A percentile compares a stretch with the other conserved stretches of the same genome.
These are phyloP conservation scores for Hypsizygus marmoreus DNA, from an alignment of 768 basidiomycete genomes.

Conservation along the genomic window DNA sequence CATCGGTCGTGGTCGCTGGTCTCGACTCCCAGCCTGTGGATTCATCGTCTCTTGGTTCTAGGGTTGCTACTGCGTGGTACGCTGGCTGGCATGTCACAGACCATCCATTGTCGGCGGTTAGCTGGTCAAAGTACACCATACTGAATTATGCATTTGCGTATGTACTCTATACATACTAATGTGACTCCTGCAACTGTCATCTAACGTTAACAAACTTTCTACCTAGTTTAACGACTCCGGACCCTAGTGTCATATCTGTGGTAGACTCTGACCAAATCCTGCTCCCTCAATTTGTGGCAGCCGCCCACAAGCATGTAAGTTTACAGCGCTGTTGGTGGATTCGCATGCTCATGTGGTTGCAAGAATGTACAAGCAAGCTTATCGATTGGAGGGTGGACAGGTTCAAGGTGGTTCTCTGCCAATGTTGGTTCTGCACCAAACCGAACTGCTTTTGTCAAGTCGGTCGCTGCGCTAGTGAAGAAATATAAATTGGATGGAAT, in stretches of 20 bases:
- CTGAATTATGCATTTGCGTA: conserved; percentile 67
- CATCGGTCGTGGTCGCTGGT: conserved; percentile 4
- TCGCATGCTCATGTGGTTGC: neutral
- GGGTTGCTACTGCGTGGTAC: conserved; percentile 46
- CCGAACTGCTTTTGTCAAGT: conserved; percentile 58
- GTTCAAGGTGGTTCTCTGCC: conserved; percentile 62
- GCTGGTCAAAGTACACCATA: conserved; percentile 54
- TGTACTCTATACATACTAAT: conserved; percentile 26
- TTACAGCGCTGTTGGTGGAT: conserved; percentile 29
- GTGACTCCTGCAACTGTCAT: no score
- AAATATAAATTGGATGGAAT: conserved; percentile 60
- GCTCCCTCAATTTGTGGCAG: conserved; percentile 56
- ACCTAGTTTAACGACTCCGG: conserved; percentile 40
- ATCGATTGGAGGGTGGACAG: conserved; percentile 71
- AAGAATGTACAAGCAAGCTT: conserved; percentile 59
- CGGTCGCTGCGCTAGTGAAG: conserved; percentile 49
- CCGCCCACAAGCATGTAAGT: conserved; percentile 42
- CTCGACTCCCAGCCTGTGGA: conserved; percentile 1
- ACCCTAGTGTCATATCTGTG: conserved; percentile 34
- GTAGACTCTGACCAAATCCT: conserved; percentile 45
- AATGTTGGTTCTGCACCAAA: conserved; percentile 55
- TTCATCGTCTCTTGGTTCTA: conserved; percentile 10
- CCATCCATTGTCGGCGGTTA: conserved; percentile 44
- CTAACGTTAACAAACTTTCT: conserved; percentile 4
- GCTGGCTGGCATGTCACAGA: conserved; percentile 46